These are phyloP conservation scores for Pseudoperonospora humuli DNA, from an alignment of 352 stramenopile genomes.

Conservation along the genomic window DNA sequence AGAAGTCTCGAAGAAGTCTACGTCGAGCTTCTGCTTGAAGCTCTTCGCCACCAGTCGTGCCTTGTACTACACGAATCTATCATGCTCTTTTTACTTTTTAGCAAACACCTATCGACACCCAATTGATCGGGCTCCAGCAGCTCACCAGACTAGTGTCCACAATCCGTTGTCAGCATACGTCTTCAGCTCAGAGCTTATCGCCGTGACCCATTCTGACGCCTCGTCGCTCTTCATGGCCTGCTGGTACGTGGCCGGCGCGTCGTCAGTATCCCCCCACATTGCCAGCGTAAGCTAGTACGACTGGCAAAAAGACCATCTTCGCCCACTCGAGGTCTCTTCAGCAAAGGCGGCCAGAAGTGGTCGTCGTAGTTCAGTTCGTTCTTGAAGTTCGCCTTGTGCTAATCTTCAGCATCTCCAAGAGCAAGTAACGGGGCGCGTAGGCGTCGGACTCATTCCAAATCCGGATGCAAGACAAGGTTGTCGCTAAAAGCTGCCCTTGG, in stretches of 20 bases:
- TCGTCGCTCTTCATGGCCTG: too few relatives aligned
- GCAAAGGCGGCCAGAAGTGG: not conserved
- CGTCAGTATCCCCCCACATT: not conserved
- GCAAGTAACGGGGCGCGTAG: not conserved
- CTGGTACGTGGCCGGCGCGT: not conserved
- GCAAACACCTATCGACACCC: constrained; percentile 3
- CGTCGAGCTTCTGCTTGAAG: constrained; percentile 7
- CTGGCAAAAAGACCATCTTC: not conserved
- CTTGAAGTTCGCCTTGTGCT: too few relatives aligned
- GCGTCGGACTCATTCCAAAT: not conserved
- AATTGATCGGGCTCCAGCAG: not conserved
- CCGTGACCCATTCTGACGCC: too few relatives aligned
- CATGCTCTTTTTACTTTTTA: constrained; percentile 3
- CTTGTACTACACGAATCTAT: not conserved
- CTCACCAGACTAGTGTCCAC: not conserved
- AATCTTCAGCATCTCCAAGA: not conserved
- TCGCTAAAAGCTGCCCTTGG: not conserved
- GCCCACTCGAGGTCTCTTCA: not conserved
- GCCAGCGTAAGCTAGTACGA: not conserved
- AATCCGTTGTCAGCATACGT: not conserved
- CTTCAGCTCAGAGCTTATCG: not conserved
- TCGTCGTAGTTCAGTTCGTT: too few relatives aligned
- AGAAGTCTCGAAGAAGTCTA: constrained; percentile 7
- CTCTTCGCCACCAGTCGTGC: not conserved
- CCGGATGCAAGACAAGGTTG: not conserved